Conservation (phyloP, 192 early-diverging fungal genomes). For the Mortierella hygrophila region DNA sequence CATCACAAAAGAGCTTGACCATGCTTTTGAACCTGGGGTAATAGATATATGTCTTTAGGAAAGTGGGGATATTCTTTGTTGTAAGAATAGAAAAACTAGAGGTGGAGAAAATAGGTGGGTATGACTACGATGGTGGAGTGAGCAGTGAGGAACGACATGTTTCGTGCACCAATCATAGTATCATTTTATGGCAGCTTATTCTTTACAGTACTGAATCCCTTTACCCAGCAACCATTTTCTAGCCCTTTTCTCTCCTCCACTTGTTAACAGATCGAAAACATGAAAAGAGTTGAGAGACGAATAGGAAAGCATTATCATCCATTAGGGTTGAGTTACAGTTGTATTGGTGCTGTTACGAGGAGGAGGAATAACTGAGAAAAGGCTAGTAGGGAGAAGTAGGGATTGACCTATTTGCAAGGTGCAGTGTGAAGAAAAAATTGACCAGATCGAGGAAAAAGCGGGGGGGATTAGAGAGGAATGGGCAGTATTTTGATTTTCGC, state of each 20-base stretch:
- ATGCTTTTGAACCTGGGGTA: neutral
- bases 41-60: neutral
- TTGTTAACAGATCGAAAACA: neutral
- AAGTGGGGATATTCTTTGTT: neutral
- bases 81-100: neutral
- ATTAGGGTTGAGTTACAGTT: neutral
- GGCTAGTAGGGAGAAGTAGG: slow-evolving; percentile 2
- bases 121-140: neutral
- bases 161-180: neutral
- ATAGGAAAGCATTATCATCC: neutral
- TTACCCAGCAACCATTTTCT: neutral
- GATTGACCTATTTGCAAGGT: neutral
- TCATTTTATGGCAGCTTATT: neutral
- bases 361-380: too few relatives aligned
- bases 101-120: neutral
- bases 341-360: too few relatives aligned
- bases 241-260: neutral
- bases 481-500: neutral
- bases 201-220: neutral
- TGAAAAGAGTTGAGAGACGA: neutral
- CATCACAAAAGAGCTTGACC: neutral
- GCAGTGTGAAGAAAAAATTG: neutral
- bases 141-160: neutral
- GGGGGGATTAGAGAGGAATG: neutral
- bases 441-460: neutral